These are phyloP conservation scores for Citropsis articulata DNA, from an alignment of 345 rosid genomes.

Conservation along the genomic window DNA sequence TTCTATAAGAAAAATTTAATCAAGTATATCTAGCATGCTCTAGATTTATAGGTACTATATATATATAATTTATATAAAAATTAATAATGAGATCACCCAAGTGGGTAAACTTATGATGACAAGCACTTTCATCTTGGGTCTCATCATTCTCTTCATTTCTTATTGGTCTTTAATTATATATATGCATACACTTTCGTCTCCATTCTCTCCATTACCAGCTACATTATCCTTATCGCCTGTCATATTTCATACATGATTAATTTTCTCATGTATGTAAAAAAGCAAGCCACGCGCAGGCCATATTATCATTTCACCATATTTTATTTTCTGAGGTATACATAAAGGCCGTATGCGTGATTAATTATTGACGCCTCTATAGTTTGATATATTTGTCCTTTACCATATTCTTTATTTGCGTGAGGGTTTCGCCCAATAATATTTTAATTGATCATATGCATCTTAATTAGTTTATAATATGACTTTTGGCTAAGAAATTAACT, in stretches of 20 bases:
- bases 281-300: not conserved
- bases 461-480: too few relatives aligned
- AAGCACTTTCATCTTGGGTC: slow-evolving; percentile 19
- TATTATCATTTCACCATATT: too few relatives aligned
- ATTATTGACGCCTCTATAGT: not conserved
- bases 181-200: not conserved
- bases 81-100: slow-evolving; percentile 15
- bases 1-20: not conserved
- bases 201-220: not conserved
- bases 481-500: too few relatives aligned
- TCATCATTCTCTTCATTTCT: slow-evolving; percentile 22
- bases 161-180: not conserved
- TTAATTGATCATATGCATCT: too few relatives aligned
- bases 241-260: not conserved
- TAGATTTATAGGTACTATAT: not conserved
- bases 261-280: not conserved
- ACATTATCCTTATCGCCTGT: not conserved
- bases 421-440: too few relatives aligned
- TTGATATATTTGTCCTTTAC: not conserved
- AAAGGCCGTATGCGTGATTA: not conserved
- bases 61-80: not conserved
- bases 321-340: not conserved
- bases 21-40: not conserved
- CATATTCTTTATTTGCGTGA: too few relatives aligned
- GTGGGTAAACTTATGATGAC: slow-evolving; percentile 22